A percentile compares a stretch with the other conserved stretches of the same genome.
Evolutionary conservation across 345 rosid genomes (phyloP).

Genomic region (Populus davidiana): DNA sequence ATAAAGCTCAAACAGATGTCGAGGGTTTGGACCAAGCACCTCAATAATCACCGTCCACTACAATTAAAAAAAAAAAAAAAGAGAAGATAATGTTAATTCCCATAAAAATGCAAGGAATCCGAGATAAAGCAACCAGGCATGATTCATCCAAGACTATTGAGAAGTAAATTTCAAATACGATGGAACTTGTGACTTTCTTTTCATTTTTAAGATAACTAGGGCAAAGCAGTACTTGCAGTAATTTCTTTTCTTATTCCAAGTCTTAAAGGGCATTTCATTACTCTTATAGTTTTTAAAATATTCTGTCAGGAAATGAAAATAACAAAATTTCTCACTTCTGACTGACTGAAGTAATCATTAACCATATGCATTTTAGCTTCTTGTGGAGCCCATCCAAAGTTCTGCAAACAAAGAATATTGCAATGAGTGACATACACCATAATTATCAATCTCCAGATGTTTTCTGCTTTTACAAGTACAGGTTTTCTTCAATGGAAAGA

Average conservation of each 20-base stretch:
- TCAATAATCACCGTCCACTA: conserved; percentile 83
- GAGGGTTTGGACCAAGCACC: conserved; percentile 84
- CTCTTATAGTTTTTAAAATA: not conserved
- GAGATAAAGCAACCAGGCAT: not conserved
- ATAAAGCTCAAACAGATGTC: conserved; percentile 94
- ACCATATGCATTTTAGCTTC: conserved; percentile 96
- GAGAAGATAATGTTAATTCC: conserved; percentile 19
- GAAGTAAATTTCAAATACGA: conserved; percentile 3
- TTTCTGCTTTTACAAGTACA: not conserved
- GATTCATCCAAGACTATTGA: not conserved
- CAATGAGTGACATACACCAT: conserved; percentile 10
- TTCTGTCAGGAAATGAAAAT: not conserved
- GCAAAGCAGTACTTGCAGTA: not conserved
- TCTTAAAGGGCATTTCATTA: conserved; percentile 12
- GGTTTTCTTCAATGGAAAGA: not conserved
- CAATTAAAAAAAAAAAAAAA: conserved; percentile 18
- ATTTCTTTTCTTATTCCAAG: not conserved
- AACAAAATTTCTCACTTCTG: conserved; percentile 61
- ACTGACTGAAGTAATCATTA: conserved; percentile 73
- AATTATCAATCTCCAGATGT: not conserved
- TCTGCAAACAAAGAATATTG: conserved; percentile 43
- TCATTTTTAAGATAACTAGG: not conserved
- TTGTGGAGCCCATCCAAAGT: conserved; percentile 89
- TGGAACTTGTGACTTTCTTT: not conserved
- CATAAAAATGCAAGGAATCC: conserved; percentile 1